Base-by-base conservation (phyloP, 164 flowering plant genomes). In the Vitis rotundifolia region DNA sequence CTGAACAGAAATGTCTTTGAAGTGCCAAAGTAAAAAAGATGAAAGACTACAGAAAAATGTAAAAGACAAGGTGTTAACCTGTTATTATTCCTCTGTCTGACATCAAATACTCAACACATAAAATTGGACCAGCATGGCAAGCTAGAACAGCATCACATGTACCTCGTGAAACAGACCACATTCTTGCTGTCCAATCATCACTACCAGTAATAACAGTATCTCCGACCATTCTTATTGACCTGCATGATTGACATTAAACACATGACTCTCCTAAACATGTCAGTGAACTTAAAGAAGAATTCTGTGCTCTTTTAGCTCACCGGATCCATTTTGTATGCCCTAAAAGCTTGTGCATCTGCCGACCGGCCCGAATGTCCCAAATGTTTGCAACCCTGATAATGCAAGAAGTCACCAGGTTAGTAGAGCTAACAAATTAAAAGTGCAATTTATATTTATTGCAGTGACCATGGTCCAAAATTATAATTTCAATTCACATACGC, bases 111-210 rank as follows among this genome's bases (percentile, higher is more conserved):
- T 96, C 99, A 70, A 93, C 98, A 79, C 87, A 84, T 7, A 81
- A 71, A 80, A 96, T 78, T 59, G 99, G 98, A 55, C 98, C 99
- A 65, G 86, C 98, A 87, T 96, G 99, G 77, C 97, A 93, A 59
- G 99, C 91, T 55, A 96, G 80, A 77, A 96, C 97, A 72, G 95
- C 97, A 77, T 96, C 99, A 83, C 97, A 93, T 49, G 90, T 79
- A 66, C 99, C 99, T 67, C 93, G 89, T 70, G 98, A 89, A 72
- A 91, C 83, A 67, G 99, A 96, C 98, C 99, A 96, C 64, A 91
- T 68, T 76, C 99, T 88, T 52, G 99, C 98, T 8, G 97, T 96
- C 99, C 98, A 96, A 77, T 96, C 99, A 84, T 96, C 99, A 82
- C 98, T 91, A 65, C 99, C 99, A 68, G 98, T 90, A 60, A 96